A percentile compares a stretch with the other conserved stretches of the same genome.
Evolutionary conservation across 495 filamentous ascomycete species (phyloP).

Genomic region (Podospora pseudoanserina): DNA sequence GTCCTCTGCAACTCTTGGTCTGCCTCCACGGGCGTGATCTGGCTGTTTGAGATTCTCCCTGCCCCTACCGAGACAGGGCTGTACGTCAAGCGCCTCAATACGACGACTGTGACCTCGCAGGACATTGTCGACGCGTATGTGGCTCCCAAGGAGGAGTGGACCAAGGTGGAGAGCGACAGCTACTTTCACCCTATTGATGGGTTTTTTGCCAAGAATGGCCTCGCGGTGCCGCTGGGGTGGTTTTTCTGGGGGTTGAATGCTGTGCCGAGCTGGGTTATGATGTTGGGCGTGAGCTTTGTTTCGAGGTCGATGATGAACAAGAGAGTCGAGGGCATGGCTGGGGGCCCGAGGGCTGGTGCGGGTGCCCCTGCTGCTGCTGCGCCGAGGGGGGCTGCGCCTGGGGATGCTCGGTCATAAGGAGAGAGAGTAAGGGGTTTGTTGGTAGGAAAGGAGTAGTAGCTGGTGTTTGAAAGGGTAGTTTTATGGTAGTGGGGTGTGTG

Average conservation of each 20-base stretch:
- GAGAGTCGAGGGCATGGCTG: not conserved
- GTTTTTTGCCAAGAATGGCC: slow-evolving; percentile 57
- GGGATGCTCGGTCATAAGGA: not conserved
- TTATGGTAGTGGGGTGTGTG: not conserved
- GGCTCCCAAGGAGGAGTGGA: slow-evolving; percentile 51
- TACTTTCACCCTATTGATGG: slow-evolving; percentile 79
- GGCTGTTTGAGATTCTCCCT: slow-evolving; percentile 63
- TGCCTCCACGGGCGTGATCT: slow-evolving; percentile 64
- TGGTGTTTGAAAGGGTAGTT: not conserved
- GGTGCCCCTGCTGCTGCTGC: not conserved
- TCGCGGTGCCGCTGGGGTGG: slow-evolving; percentile 67
- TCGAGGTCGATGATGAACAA: slow-evolving; percentile 72
- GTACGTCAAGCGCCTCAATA: slow-evolving; percentile 58
- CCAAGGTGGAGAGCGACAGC: slow-evolving; percentile 57
- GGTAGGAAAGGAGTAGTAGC: too few species aligned
- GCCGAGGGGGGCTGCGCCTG: not conserved
- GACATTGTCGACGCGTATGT: slow-evolving; percentile 62
- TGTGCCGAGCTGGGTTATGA: slow-evolving; percentile 58
- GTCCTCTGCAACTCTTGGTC: slow-evolving; percentile 83
- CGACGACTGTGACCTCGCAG: slow-evolving; percentile 60
- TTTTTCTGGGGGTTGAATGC: slow-evolving; percentile 65
- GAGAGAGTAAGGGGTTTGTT: not conserved
- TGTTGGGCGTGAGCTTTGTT: slow-evolving; percentile 78
- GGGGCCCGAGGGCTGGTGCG: not conserved
- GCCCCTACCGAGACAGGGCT: slow-evolving; percentile 57